These are phyloP conservation scores for Cruciata laevipes DNA, from an alignment of 257 asterid species.

Conservation along the genomic window DNA sequence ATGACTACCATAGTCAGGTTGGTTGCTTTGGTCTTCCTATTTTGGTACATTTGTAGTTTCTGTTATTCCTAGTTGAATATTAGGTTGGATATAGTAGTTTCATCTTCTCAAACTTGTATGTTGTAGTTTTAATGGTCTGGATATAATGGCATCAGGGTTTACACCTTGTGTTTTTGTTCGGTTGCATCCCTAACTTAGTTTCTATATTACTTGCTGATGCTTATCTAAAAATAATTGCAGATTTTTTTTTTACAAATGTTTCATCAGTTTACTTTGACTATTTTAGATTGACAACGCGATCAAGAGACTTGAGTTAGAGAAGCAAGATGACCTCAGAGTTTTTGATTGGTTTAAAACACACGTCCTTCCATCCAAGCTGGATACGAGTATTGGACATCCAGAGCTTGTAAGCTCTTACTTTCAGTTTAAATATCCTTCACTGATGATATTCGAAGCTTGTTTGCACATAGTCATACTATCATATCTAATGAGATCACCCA, in stretches of 20 bases:
- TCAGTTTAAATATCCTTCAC: constrained; percentile 6
- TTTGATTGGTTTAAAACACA: constrained; percentile 82
- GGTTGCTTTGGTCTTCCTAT: constrained; percentile 14
- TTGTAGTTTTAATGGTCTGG: too few species aligned
- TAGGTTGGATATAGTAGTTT: background rate
- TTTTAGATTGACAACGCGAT: constrained; percentile 61
- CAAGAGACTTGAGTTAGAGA: constrained; percentile 59
- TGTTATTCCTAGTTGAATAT: background rate
- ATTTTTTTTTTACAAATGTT: background rate
- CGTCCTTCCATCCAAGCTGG: constrained; percentile 69
- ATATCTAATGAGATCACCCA: background rate
- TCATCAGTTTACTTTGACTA: constrained; percentile 15
- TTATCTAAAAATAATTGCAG: background rate
- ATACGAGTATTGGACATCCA: constrained; percentile 68
- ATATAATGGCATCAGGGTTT: too few species aligned
- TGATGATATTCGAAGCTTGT: constrained; percentile 2
- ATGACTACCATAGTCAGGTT: constrained; percentile 83
- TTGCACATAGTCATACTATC: background rate
- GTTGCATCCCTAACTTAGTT: background rate
- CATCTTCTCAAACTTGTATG: background rate
- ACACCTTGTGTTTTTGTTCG: background rate
- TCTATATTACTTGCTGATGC: background rate
- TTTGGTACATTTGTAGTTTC: background rate
- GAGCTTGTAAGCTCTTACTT: constrained; percentile 66
- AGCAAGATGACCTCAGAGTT: constrained; percentile 42